Base-by-base conservation (phyloP, 805 yeast species). In the Saccharomycopsis fibuligera region DNA sequence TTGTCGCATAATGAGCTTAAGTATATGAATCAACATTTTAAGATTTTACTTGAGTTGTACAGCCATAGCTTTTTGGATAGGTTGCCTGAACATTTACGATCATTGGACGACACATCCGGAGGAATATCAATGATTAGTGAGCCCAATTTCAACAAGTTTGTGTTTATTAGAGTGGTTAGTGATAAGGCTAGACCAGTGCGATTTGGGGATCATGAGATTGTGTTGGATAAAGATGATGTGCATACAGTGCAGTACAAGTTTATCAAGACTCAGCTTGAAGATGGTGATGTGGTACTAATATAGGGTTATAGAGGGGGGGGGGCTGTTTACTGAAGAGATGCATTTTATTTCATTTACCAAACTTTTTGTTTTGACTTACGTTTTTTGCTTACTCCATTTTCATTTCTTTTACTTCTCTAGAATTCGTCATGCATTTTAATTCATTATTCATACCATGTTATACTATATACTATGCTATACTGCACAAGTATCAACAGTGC, bases 111-210 rank as follows among this genome's bases (percentile, higher is more conserved):
- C 55, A 75, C 75, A 1, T 73, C 79, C 10, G 86, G 83, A 23
- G 77, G 76, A 12, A 62, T 82, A 12, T 70, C 78, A 6, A 90
- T 93, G 98, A 70, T 91, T 2, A 84, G 79, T 14, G 74, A 73
- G 52, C 98, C 98, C 0, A 86, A 86, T 43, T 56, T 85, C 60
- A 74, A 84, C 54, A 75, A 72, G 50, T 86, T 93, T 5, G 97
- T 93, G 1, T 89, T 88, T 58, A 69, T 90, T 6, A 50, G 39
- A 31, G 56, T 53, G 24, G 39, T 50, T 4, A 38, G 29, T 10
- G 44, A 42, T 16, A 36, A 35, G 12, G 56, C 51, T 2, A 35
- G 25, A 14, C 49, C 51, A 5, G 42, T 53, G 8, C 24, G 50
- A 33, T 50, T 50, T 31, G 50, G 48, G 2, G 56, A 53, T 17